phyloP scores from a whole-genome alignment of 163 green algal genomes.

The Scenedesmus sp. region DNA sequence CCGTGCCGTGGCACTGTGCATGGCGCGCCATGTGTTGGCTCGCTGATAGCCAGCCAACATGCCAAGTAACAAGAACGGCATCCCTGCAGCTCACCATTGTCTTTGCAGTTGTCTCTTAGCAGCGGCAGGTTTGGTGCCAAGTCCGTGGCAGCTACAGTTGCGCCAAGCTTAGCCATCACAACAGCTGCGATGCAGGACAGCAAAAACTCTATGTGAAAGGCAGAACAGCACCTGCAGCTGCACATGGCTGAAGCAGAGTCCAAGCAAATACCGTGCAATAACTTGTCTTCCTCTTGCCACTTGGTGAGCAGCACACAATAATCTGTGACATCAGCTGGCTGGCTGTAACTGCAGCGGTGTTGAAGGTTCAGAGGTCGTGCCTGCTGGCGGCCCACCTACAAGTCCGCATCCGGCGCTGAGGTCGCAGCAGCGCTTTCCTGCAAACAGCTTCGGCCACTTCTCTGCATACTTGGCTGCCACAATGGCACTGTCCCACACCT shows the following conservation, averaged over 20 bases:
- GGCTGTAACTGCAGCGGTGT: neutral
- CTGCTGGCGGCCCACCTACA: slow-evolving; percentile 47
- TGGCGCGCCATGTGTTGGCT: too few species aligned
- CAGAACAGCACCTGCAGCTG: neutral
- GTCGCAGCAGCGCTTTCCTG: slow-evolving; percentile 56
- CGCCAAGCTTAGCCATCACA: slow-evolving; percentile 65
- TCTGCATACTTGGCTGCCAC: slow-evolving; percentile 61
- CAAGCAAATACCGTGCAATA: too few species aligned
- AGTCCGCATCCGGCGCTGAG: slow-evolving; percentile 63
- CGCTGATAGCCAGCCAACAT: neutral
- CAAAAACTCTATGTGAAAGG: neutral
- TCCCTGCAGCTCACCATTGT: slow-evolving; percentile 56
- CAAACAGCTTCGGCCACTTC: slow-evolving; percentile 21
- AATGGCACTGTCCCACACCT: slow-evolving; percentile 60
- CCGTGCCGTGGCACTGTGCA: too few species aligned
- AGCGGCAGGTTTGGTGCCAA: slow-evolving; percentile 72
- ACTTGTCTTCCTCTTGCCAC: too few species aligned
- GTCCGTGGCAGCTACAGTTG: slow-evolving; percentile 69
- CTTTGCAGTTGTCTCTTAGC: slow-evolving; percentile 62
- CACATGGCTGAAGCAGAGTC: neutral
- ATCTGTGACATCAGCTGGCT: neutral
- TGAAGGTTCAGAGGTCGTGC: neutral
- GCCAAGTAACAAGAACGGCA: too few species aligned
- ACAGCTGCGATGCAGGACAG: slow-evolving; percentile 56
- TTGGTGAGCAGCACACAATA: too few species aligned